Percentiles rank a stretch among this genome's conserved stretches.
phyloP scores from a whole-genome alignment of 1,284 basidiomycete genomes.

The Leccinum angustisporum region DNA sequence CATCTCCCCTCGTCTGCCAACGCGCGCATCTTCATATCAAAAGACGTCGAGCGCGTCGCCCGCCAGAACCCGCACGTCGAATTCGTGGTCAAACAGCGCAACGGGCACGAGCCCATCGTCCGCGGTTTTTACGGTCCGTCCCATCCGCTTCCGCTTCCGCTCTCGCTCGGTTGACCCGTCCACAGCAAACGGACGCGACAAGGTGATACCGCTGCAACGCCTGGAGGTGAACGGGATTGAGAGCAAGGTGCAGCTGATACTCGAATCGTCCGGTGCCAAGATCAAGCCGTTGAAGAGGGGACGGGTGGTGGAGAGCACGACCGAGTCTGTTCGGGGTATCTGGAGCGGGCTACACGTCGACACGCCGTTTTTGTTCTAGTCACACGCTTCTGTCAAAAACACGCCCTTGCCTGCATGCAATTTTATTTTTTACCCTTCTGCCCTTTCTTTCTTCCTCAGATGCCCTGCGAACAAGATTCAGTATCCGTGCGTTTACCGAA shows the following conservation, averaged over 20 bases:
- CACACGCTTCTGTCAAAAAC: constrained; percentile 5
- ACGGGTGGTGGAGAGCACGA: constrained; percentile 71
- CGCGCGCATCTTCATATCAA: constrained; percentile 66
- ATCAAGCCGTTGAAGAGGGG: constrained; percentile 73
- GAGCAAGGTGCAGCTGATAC: constrained; percentile 75
- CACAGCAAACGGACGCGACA: constrained; percentile 75
- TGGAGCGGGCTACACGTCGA: constrained; percentile 82
- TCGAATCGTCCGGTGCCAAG: constrained; percentile 82
- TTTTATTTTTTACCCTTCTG: neutral
- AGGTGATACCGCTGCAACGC: constrained; percentile 72
- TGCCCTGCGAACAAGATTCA: constrained; percentile 4
- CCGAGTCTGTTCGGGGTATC: constrained; percentile 79
- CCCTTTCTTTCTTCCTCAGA: neutral
- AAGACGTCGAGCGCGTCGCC: constrained; percentile 62
- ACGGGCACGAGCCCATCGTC: constrained; percentile 70
- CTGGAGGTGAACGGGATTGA: constrained; percentile 71
- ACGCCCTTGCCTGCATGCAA: constrained; percentile 26
- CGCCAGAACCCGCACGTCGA: constrained; percentile 76
- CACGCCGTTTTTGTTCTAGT: constrained; percentile 40
- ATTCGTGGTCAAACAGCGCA: constrained; percentile 73
- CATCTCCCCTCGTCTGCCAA: constrained; percentile 73
- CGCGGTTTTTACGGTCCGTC: constrained; percentile 73
- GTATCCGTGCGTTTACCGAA: constrained; percentile 24
- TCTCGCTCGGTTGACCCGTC: constrained; percentile 13
- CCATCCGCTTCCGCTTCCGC: constrained; percentile 2